Conservation (phyloP, 495 filamentous ascomycete species). For the Massariosphaeria phaeospora region DNA sequence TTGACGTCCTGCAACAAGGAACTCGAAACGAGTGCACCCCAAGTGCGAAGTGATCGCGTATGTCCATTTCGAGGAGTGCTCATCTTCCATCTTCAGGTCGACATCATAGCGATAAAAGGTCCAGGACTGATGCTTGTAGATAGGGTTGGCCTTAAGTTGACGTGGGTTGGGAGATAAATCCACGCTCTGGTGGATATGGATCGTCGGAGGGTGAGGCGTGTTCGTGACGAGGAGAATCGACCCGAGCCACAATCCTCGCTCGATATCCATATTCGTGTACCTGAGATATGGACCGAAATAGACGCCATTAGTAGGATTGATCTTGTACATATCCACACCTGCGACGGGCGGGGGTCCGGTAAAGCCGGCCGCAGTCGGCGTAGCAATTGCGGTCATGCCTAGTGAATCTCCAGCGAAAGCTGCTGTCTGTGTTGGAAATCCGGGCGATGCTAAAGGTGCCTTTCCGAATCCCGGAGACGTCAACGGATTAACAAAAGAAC, state of each 20-base stretch:
- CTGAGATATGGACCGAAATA: slow-evolving; percentile 95
- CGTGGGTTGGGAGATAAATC: slow-evolving; percentile 87
- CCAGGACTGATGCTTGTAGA: slow-evolving; percentile 87
- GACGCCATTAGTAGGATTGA: slow-evolving; percentile 91
- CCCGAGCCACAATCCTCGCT: slow-evolving; percentile 84
- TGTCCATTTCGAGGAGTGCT: slow-evolving; percentile 81
- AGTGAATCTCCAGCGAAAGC: slow-evolving; percentile 64
- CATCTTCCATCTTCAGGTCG: slow-evolving; percentile 84
- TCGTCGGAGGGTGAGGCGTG: slow-evolving; percentile 87
- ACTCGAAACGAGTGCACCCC: slow-evolving; percentile 95
- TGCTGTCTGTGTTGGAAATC: slow-evolving; percentile 55
- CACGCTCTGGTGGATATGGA: slow-evolving; percentile 86
- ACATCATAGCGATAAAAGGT: slow-evolving; percentile 94
- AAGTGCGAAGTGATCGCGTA: slow-evolving; percentile 97
- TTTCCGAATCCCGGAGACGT: slow-evolving; percentile 71
- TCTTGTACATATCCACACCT: slow-evolving; percentile 88
- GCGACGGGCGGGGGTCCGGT: slow-evolving; percentile 77
- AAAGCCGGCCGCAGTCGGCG: slow-evolving; percentile 65
- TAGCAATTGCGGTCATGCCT: slow-evolving; percentile 65
- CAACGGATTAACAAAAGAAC: slow-evolving; percentile 70
- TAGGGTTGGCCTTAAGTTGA: slow-evolving; percentile 77
- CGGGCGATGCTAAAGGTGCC: slow-evolving; percentile 60
- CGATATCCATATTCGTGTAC: slow-evolving; percentile 95
- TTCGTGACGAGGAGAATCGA: slow-evolving; percentile 82
- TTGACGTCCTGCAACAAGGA: slow-evolving; percentile 85